phyloP scores from a whole-genome alignment of 306 rosid species.

The Pachyrhizus erosus region DNA sequence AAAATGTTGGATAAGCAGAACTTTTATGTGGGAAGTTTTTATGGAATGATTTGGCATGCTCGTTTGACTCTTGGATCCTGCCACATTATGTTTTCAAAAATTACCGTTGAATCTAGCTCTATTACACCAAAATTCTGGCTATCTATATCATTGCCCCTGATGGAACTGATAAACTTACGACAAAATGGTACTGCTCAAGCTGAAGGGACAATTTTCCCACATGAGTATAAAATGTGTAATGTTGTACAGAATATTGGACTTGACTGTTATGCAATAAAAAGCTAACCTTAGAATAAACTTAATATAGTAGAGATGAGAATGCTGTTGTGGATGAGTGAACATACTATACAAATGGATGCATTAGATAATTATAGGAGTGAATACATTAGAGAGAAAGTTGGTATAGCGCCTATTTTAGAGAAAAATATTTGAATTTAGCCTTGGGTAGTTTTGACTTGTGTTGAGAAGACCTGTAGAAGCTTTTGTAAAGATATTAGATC shows the following conservation, averaged over 20 bases:
- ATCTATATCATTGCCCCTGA: not conserved
- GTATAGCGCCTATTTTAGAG: not conserved
- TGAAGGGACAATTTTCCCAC: not conserved
- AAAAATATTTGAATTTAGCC: not conserved
- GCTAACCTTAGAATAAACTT: not conserved
- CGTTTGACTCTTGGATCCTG: not conserved
- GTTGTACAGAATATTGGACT: not conserved
- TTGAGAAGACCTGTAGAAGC: not conserved
- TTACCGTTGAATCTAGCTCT: not conserved
- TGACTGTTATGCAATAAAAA: not conserved
- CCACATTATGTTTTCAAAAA: not conserved
- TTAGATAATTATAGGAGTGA: not conserved
- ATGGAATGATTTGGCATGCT: not conserved
- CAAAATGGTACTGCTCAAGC: not conserved
- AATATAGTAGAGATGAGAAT: not conserved
- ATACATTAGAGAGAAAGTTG: not conserved
- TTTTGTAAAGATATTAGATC: not conserved
- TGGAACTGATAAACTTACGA: not conserved
- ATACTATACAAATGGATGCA: not conserved
- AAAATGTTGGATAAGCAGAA: not conserved
- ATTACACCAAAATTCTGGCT: not conserved
- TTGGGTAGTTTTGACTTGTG: not conserved
- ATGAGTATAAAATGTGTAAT: not conserved
- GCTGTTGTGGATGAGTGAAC: not conserved
- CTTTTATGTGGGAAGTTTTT: not conserved